These are phyloP conservation scores for Aspergillus neotritici DNA, from an alignment of 2,329 filamentous ascomycete genomes.

Conservation along the genomic window DNA sequence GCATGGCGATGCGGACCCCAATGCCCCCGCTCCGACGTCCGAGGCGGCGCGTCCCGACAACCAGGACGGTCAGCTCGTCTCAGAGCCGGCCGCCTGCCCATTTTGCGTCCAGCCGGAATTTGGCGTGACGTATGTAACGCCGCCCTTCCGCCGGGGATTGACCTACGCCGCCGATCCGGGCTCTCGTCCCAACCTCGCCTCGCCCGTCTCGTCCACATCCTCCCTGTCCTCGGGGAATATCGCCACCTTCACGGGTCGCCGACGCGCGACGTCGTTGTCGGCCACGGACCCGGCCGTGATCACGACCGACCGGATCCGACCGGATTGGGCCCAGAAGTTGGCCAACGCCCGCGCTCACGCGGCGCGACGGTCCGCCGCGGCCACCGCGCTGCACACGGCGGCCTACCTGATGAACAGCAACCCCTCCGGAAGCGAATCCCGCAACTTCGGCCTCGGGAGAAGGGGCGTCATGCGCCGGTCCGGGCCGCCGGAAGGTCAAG, in stretches of 20 bases:
- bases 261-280: constrained; percentile 66
- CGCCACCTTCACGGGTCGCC: constrained; percentile 39
- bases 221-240: constrained; percentile 60
- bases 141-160: constrained; percentile 80
- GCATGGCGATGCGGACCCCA: constrained; percentile 52
- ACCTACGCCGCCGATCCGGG: constrained; percentile 56
- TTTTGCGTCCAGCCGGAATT: constrained; percentile 96
- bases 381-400: constrained; percentile 88
- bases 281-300: constrained; percentile 80
- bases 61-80: constrained; percentile 63
- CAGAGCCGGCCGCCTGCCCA: constrained; percentile 84
- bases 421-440: constrained; percentile 38
- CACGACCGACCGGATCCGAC: constrained; percentile 84
- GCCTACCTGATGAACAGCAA: constrained; percentile 74
- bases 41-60: constrained; percentile 31
- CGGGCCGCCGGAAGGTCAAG: constrained; percentile 31
- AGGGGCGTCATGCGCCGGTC: constrained; percentile 45
- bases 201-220: constrained; percentile 81
- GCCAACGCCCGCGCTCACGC: constrained; percentile 78
- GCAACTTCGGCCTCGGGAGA: constrained; percentile 53
- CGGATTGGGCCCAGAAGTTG: constrained; percentile 90
- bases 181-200: constrained; percentile 48
- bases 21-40: constrained; percentile 25
- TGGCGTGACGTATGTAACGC: constrained; percentile 88
- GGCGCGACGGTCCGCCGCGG: constrained; percentile 79